Conservation (phyloP, 352 stramenopile genomes). For the Phytophthora melonis region DNA sequence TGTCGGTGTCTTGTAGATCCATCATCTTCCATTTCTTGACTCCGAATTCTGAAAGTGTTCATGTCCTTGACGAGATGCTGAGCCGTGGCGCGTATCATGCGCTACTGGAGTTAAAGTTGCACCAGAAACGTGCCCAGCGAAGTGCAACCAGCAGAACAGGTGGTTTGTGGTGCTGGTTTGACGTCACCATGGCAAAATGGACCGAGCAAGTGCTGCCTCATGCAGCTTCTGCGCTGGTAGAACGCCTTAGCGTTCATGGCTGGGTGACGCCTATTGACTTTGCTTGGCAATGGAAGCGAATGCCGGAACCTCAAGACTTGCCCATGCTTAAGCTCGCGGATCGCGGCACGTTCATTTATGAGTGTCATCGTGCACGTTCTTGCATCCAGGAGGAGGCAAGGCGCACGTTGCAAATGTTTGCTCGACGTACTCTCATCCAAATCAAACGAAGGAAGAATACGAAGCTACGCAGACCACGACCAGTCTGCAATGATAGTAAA, state of each 20-base stretch:
- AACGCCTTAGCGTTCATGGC: slow-evolving; percentile 21
- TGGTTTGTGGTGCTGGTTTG: slow-evolving; percentile 52
- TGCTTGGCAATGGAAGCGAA: slow-evolving; percentile 8
- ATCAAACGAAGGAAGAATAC: slow-evolving; percentile 3
- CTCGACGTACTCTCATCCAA: slow-evolving; percentile 23
- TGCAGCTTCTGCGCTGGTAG: slow-evolving; percentile 9
- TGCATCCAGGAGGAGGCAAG: slow-evolving; percentile 44
- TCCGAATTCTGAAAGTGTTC: slow-evolving; percentile 41
- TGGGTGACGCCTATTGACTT: slow-evolving; percentile 50
- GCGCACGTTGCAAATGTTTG: slow-evolving; percentile 49
- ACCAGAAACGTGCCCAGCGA: slow-evolving; percentile 26
- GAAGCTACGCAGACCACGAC: not conserved
- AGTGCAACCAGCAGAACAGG: slow-evolving; percentile 33
- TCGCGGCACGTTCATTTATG: slow-evolving; percentile 53
- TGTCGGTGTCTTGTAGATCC: slow-evolving; percentile 21
- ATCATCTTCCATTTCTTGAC: slow-evolving; percentile 40
- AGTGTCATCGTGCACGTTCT: slow-evolving; percentile 37
- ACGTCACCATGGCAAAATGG: slow-evolving; percentile 51
- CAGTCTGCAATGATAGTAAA: not conserved
- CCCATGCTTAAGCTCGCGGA: slow-evolving; percentile 42
- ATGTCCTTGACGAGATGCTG: slow-evolving; percentile 35
- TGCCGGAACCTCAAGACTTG: slow-evolving; percentile 33
- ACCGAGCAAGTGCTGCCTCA: slow-evolving; percentile 26
- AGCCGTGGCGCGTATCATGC: slow-evolving; percentile 38
- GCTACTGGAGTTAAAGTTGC: slow-evolving; percentile 38